These are phyloP conservation scores for Saussurea involucrata DNA, from an alignment of 129 eudicot species.

Conservation along the genomic window DNA sequence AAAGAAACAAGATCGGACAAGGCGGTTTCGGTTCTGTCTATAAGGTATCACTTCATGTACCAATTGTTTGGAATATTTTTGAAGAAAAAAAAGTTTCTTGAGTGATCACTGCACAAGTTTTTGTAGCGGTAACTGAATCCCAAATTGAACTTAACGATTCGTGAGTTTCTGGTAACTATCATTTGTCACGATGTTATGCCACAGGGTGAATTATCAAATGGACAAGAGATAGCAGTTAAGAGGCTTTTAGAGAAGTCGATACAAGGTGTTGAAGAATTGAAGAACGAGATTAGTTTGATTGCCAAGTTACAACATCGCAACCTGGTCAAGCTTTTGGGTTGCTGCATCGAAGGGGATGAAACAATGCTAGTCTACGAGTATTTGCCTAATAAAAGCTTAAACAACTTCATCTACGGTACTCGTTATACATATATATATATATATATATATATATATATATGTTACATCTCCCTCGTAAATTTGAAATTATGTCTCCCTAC, in stretches of 20 bases:
- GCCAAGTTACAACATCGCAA: constrained; percentile 65
- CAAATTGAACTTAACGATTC: neutral
- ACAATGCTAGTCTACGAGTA: constrained; percentile 61
- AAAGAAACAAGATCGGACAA: constrained; percentile 52
- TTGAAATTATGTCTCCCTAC: too few species aligned
- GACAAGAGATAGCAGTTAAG: constrained; percentile 60
- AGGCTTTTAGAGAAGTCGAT: constrained; percentile 49
- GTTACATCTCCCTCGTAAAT: too few species aligned
- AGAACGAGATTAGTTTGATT: constrained; percentile 53
- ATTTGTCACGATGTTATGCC: neutral
- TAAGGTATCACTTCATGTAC: constrained; percentile 34
- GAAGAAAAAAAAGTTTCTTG: neutral
- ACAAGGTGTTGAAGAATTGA: constrained; percentile 56
- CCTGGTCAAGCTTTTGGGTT: constrained; percentile 63
- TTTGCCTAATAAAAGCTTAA: constrained; percentile 55
- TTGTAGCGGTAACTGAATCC: neutral
- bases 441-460: too few species aligned
- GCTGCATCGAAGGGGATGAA: constrained; percentile 60
- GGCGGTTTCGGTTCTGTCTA: constrained; percentile 71
- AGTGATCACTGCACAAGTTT: neutral
- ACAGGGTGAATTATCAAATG: constrained; percentile 47
- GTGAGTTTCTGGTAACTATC: neutral
- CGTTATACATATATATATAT: neutral
- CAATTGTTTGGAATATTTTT: neutral
- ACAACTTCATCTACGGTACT: constrained; percentile 52